phyloP scores from a whole-genome alignment of 2,329 filamentous ascomycete genomes.

The Clarireedia homoeocarpa region DNA sequence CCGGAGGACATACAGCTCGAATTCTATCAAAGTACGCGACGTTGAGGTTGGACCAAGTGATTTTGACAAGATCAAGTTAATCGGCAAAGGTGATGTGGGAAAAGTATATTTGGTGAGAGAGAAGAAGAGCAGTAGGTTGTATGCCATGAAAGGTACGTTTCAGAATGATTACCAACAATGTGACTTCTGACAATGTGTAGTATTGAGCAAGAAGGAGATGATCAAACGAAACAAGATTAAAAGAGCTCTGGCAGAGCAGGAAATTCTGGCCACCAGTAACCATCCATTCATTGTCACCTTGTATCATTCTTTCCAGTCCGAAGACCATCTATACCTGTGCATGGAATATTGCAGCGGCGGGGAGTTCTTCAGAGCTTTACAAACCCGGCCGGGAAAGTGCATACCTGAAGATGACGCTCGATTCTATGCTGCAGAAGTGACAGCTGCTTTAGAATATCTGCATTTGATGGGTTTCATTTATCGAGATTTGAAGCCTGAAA shows the following conservation, averaged over 20 bases:
- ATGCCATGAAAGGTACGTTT: slow-evolving; percentile 91
- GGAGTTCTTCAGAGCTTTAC: slow-evolving; percentile 94
- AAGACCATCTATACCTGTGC: slow-evolving; percentile 97
- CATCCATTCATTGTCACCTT: slow-evolving; percentile 98
- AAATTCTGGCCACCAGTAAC: slow-evolving; percentile 96
- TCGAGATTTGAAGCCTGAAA: slow-evolving; percentile 92
- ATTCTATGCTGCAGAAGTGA: slow-evolving; percentile 97
- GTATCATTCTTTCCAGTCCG: slow-evolving; percentile 98
- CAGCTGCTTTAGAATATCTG: slow-evolving; percentile 89
- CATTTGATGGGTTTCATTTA: slow-evolving; percentile 99
- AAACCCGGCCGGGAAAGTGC: slow-evolving; percentile 94
- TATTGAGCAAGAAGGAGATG: slow-evolving; percentile 99
- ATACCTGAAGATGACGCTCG: slow-evolving; percentile 94
- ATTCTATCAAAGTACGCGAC: slow-evolving; percentile 96
- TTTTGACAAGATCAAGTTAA: slow-evolving; percentile 99
- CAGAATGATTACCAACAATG: background rate
- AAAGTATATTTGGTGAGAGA: slow-evolving; percentile 97
- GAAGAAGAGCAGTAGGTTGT: slow-evolving; percentile 92
- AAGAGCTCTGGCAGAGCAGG: slow-evolving; percentile 91
- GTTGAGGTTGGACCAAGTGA: slow-evolving; percentile 92
- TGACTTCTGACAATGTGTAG: slow-evolving; percentile 40
- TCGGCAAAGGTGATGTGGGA: slow-evolving; percentile 96
- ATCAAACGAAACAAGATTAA: slow-evolving; percentile 99
- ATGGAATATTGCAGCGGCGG: slow-evolving; percentile 99
- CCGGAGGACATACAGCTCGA: slow-evolving; percentile 93